Conservation (phyloP, 169 alveolate genomes). For the Eimeria praecox region DNA sequence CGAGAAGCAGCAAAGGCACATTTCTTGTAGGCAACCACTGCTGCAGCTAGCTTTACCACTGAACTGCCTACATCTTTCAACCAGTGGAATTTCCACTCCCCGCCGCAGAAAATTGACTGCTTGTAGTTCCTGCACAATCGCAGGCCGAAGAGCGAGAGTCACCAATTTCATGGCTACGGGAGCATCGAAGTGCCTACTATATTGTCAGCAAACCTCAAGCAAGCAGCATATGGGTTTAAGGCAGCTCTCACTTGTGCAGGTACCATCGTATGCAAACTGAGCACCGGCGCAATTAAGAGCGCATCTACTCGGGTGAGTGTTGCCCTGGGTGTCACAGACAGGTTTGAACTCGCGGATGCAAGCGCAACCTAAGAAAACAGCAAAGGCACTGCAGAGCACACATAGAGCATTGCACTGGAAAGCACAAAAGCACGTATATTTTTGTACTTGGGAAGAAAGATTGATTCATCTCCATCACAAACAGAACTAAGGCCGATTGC, state of each 20-base stretch:
- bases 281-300: slow-evolving; percentile 21
- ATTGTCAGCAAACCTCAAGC: background rate
- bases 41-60: background rate
- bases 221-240: background rate
- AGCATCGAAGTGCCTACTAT: background rate
- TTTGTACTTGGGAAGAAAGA: background rate
- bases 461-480: background rate
- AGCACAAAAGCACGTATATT: background rate
- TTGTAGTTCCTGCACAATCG: background rate
- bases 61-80: background rate
- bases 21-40: background rate
- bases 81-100: background rate
- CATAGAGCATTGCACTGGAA: background rate
- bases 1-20: background rate
- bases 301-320: slow-evolving; percentile 24
- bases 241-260: background rate
- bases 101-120: background rate
- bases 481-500: background rate
- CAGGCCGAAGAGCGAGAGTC: background rate
- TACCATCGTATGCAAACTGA: slow-evolving; percentile 20
- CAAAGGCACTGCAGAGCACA: background rate
- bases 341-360: slow-evolving; percentile 22
- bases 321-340: slow-evolving; percentile 34
- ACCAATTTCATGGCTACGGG: background rate
- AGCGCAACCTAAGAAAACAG: background rate